A percentile compares a stretch with the other conserved stretches of the same genome.
Evolutionary conservation across 108 stramenopile genomes (phyloP).

Genomic region (Skeletonema tropicum): DNA sequence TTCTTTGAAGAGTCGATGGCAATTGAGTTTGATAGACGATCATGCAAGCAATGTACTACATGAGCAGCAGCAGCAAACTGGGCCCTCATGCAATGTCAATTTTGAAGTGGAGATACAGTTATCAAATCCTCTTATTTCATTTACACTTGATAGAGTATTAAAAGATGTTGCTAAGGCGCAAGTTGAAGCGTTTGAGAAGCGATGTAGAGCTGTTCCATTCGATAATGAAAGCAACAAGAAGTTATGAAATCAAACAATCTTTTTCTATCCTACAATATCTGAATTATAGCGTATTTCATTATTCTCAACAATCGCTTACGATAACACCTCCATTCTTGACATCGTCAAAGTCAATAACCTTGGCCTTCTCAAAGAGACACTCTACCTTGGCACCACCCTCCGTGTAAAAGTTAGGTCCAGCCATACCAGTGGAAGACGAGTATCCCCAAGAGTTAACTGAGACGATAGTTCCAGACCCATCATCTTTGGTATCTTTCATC

Average conservation of each 20-base stretch:
- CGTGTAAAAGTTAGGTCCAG: conserved; percentile 36
- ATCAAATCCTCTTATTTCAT: conserved; percentile 58
- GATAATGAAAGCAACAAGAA: neutral
- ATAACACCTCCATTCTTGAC: conserved; percentile 20
- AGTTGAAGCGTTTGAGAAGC: conserved; percentile 69
- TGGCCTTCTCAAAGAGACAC: conserved; percentile 44
- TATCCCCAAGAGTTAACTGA: conserved; percentile 52
- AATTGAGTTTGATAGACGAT: conserved; percentile 31
- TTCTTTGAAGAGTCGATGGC: conserved; percentile 73
- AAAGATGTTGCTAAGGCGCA: conserved; percentile 58
- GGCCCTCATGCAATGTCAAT: conserved; percentile 50
- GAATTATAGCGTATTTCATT: neutral
- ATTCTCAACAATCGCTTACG: conserved; percentile 26
- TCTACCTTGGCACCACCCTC: conserved; percentile 24
- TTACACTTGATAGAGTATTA: conserved; percentile 52
- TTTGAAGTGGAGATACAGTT: conserved; percentile 79
- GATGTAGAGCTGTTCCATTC: conserved; percentile 53
- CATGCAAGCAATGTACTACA: neutral
- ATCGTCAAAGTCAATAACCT: conserved; percentile 15
- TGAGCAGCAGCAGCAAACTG: neutral
- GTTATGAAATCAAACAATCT: neutral
- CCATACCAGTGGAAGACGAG: conserved; percentile 35
- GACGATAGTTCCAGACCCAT: conserved; percentile 40
- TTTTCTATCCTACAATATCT: neutral
- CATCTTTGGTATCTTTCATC: conserved; percentile 34